These are phyloP conservation scores for Gossypium aridum DNA, from an alignment of 441 rosid genomes.

Conservation along the genomic window DNA sequence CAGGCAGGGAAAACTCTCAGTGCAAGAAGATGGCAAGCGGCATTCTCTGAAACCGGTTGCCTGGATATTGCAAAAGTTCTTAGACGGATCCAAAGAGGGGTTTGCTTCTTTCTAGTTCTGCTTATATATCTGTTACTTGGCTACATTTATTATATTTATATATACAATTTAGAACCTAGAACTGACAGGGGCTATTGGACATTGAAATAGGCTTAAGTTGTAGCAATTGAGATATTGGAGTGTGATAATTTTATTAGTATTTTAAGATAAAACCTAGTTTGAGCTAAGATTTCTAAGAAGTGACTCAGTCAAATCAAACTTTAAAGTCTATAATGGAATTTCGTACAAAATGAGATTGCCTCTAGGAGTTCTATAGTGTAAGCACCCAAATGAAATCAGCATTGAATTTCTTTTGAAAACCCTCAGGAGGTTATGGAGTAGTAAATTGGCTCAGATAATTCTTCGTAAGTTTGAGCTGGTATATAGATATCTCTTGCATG, in stretches of 20 bases:
- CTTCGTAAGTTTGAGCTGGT: neutral
- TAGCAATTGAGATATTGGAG: neutral
- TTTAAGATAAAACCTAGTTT: neutral
- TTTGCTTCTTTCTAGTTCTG: conserved; percentile 17
- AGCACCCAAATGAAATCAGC: neutral
- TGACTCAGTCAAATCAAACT: neutral
- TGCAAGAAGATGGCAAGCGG: conserved; percentile 82
- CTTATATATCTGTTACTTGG: neutral
- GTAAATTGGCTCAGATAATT: neutral
- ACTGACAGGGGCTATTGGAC: neutral
- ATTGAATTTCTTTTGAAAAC: neutral
- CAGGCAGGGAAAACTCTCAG: conserved; percentile 94
- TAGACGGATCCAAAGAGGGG: conserved; percentile 85
- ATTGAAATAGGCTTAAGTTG: neutral
- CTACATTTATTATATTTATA: neutral
- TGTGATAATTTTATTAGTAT: neutral
- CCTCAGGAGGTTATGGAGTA: neutral
- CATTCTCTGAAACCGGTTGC: conserved; percentile 74
- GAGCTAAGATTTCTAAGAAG: neutral
- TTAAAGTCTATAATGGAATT: neutral
- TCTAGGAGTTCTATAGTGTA: neutral
- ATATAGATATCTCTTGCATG: neutral
- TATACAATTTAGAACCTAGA: neutral
- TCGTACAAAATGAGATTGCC: neutral
- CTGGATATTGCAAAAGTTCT: conserved; percentile 84